Evolutionary conservation across 768 basidiomycete species (phyloP).

Genomic region (Astraeus odoratus): DNA sequence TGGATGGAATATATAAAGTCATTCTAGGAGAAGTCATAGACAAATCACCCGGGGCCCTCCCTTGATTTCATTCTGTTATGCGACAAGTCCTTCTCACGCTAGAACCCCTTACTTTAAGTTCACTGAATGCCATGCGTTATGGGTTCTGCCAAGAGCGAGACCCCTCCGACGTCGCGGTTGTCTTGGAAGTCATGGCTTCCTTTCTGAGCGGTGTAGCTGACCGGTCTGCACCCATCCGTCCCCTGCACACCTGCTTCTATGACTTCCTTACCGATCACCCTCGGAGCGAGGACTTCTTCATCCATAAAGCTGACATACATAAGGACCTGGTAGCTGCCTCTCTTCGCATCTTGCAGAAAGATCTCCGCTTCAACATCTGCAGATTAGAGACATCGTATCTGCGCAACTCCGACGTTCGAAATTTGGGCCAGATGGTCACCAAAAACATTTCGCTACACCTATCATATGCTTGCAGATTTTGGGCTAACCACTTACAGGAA

Average conservation of each 20-base stretch:
- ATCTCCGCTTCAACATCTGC: slow-evolving; percentile 36
- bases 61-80: background rate
- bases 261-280: slow-evolving; percentile 17
- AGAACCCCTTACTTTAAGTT: background rate
- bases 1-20: background rate
- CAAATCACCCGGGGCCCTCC: background rate
- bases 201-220: slow-evolving; percentile 1
- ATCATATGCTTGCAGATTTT: slow-evolving; percentile 32
- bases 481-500: slow-evolving; percentile 25
- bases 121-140: background rate
- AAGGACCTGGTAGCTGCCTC: slow-evolving; percentile 50
- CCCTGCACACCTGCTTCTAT: slow-evolving; percentile 21
- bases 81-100: background rate
- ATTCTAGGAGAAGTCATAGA: background rate
- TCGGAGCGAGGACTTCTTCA: slow-evolving; percentile 9
- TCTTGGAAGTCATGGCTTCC: background rate
- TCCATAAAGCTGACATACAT: slow-evolving; percentile 36
- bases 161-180: background rate
- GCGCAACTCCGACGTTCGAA: slow-evolving; percentile 20
- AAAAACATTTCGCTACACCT: slow-evolving; percentile 23
- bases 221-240: slow-evolving; percentile 2
- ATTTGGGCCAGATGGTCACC: slow-evolving; percentile 12
- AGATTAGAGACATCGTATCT: slow-evolving; percentile 28
- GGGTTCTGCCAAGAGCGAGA: background rate
- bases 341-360: slow-evolving; percentile 24